A percentile compares a stretch with the other conserved stretches of the same genome.
phyloP scores from a whole-genome alignment of 2,329 filamentous ascomycete species.

The Ophiocordyceps unilateralis region DNA sequence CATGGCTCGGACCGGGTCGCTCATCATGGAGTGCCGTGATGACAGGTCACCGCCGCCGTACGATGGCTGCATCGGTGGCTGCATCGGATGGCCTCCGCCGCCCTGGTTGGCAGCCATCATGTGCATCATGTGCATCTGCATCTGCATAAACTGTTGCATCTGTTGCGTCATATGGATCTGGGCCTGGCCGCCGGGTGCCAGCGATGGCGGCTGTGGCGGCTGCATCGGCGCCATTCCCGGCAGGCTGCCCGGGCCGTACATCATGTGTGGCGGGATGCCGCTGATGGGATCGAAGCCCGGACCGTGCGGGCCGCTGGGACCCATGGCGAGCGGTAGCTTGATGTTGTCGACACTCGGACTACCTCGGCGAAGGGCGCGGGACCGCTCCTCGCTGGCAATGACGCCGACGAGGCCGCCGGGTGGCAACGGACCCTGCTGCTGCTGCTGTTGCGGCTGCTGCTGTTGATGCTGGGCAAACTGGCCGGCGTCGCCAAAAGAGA shows the following conservation, averaged over 20 bases:
- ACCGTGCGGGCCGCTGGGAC: constrained; percentile 18
- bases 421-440: constrained; percentile 23
- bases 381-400: constrained; percentile 71
- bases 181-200: constrained; percentile 50
- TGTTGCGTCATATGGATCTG: constrained; percentile 70
- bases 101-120: constrained; percentile 42
- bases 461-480: constrained; percentile 12
- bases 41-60: constrained; percentile 19
- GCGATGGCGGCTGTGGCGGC: constrained; percentile 20
- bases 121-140: constrained; percentile 92
- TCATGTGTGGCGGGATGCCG: constrained; percentile 28
- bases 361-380: constrained; percentile 58
- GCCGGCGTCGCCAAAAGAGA: constrained; percentile 47
- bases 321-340: constrained; percentile 18
- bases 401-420: constrained; percentile 74
- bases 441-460: no score
- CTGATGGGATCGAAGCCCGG: constrained; percentile 29
- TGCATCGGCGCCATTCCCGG: constrained; percentile 5
- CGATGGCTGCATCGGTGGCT: constrained; percentile 10
- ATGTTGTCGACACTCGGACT: constrained; percentile 47
- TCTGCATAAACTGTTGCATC: constrained; percentile 78
- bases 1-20: constrained; percentile 48
- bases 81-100: constrained; percentile 12
- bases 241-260: constrained; percentile 15
- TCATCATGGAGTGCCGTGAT: constrained; percentile 27